These are phyloP conservation scores for Calocera cornea DNA, from an alignment of 768 basidiomycete genomes.

Conservation along the genomic window DNA sequence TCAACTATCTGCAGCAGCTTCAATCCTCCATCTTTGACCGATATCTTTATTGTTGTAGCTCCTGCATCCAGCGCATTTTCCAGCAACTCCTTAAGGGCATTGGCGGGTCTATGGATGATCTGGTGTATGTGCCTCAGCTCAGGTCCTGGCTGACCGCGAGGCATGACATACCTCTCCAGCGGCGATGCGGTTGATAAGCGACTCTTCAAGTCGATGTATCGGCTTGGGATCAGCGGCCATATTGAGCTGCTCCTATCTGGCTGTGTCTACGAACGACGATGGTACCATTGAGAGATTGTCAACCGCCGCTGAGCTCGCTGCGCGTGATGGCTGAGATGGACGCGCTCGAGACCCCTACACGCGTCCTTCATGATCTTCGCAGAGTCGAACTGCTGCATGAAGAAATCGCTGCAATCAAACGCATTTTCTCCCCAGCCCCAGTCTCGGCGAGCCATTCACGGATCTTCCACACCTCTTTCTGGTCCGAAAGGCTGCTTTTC, in stretches of 20 bases:
- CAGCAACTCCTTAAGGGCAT: slow-evolving; percentile 88
- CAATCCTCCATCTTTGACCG: slow-evolving; percentile 88
- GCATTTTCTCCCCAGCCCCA: too few relatives aligned
- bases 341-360: too few relatives aligned
- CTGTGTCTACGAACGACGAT: neutral
- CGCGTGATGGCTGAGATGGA: too few relatives aligned
- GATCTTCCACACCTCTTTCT: too few relatives aligned
- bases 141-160: neutral
- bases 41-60: slow-evolving; percentile 70
- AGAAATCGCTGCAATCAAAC: too few relatives aligned
- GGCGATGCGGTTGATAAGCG: slow-evolving; percentile 83
- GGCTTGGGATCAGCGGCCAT: slow-evolving; percentile 18
- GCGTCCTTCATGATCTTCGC: too few relatives aligned
- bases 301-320: too few relatives aligned
- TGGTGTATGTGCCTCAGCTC: slow-evolving; percentile 18
- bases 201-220: slow-evolving; percentile 64
- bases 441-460: too few relatives aligned
- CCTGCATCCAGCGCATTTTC: slow-evolving; percentile 96
- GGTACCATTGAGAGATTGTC: too few relatives aligned
- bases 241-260: neutral
- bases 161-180: slow-evolving; percentile 35
- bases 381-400: too few relatives aligned
- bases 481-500: too few relatives aligned
- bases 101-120: slow-evolving; percentile 84
- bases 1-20: slow-evolving; percentile 93